Base-by-base conservation (phyloP, 495 filamentous ascomycete species). In the Chaetomidium leptoderma region DNA sequence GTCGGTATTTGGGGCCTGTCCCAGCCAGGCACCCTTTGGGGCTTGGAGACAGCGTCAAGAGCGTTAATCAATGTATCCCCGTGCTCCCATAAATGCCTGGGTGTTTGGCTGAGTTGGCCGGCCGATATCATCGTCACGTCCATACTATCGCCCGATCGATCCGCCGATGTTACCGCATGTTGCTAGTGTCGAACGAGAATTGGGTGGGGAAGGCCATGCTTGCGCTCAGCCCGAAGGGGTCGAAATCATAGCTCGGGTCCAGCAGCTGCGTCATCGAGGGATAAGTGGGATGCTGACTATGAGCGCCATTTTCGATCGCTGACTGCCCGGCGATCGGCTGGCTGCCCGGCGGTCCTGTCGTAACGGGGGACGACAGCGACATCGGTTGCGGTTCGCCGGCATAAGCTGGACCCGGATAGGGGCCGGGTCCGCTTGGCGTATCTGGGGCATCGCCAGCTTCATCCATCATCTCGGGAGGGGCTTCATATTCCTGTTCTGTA, bases 401-500 rank as follows among this genome's bases (percentile, higher is more conserved):
- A 69, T 83, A 84, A 13, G 76, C 69, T 17, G 80, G 71, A 8
- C 68, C 68, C 27, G 88, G 81, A 63, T 87, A 91, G 3, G 88
- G 82, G 21, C 84, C 84, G 26, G 86, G 79, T 21, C 84, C 85
- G 30, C 78, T 79, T 26, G 85, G 81, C n/a, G 84, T 82, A 55
- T 88, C 83, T 58, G 83, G 77, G 32, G 63, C 46, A 13, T 73
- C 55, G 52, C 87, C 84, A 62, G 82, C 68, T 32, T 96, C 92
- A 69, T 97, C 92, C 70, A 93, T 84, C 81, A 96, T 89, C 62
- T 96, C 91, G 67, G 88, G 85, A 78, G 93, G 89, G 54, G 93
- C 91, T 74, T 98, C 93, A 78, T 97, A 97, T 79, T 98, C 93
- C 81, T 96, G 92, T 79, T 97, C 93, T 98, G 82, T 81, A 85